Percentiles rank a stretch among this genome's conserved stretches.
These are phyloP conservation scores for Pyrenochaeta sp. DNA, from an alignment of 2,329 filamentous ascomycete species.

Conservation along the genomic window DNA sequence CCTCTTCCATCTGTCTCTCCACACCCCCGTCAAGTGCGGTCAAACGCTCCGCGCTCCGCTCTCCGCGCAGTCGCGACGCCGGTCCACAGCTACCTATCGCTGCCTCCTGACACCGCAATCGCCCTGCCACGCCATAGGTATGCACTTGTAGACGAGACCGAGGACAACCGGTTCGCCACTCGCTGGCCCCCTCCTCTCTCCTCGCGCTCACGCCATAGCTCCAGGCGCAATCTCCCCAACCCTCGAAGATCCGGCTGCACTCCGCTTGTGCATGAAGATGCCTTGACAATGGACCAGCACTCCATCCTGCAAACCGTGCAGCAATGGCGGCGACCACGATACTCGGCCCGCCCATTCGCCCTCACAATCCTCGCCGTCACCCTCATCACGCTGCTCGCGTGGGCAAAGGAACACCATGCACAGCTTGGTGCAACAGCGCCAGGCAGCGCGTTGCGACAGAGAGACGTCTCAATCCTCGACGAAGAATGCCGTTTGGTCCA, in stretches of 20 bases:
- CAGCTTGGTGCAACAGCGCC: neutral
- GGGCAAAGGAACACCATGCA: slow-evolving; percentile 25
- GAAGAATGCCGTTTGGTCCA: slow-evolving; percentile 79
- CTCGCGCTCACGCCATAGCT: too few relatives aligned
- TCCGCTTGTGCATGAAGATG: slow-evolving; percentile 22
- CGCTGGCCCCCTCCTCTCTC: too few relatives aligned
- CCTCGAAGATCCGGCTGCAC: neutral
- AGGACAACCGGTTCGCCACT: too few relatives aligned
- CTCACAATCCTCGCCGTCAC: slow-evolving; percentile 43
- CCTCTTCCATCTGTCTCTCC: neutral
- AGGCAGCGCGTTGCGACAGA: slow-evolving; percentile 16
- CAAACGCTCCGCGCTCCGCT: slow-evolving; percentile 29
- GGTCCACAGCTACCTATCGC: slow-evolving; percentile 2
- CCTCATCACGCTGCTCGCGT: slow-evolving; percentile 37
- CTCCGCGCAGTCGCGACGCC: slow-evolving; percentile 19
- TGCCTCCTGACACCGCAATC: neutral
- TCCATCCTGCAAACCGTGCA: slow-evolving; percentile 25
- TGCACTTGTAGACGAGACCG: too few relatives aligned
- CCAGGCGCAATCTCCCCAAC: neutral
- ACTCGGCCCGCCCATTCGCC: slow-evolving; percentile 47
- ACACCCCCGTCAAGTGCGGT: slow-evolving; percentile 5
- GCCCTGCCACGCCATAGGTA: neutral
- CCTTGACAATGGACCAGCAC: slow-evolving; percentile 33
- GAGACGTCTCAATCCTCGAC: slow-evolving; percentile 34
- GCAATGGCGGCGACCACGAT: slow-evolving; percentile 38